Base-by-base conservation (phyloP, 2,329 filamentous ascomycete genomes). In the Microcera coccophila region DNA sequence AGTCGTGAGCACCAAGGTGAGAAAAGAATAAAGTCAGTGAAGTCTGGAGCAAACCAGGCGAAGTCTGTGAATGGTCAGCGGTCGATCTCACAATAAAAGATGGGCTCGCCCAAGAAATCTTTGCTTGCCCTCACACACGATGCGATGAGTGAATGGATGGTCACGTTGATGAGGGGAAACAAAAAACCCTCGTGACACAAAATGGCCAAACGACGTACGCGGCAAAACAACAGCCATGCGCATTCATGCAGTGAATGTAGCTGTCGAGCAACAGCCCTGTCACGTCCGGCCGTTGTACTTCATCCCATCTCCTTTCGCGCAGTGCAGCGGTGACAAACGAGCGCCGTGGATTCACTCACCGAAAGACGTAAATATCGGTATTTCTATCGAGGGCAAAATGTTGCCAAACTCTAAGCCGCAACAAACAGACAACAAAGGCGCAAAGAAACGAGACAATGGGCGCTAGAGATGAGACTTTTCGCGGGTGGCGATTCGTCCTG, bases 351-450 rank as follows among this genome's bases (percentile, higher is more conserved):
- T 17, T 45, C 19, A 55, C 52, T 51, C 38, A 54, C 54, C 45
- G 45, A 50, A n/a, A 55, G 53, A 54, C 52, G 50, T 39, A 58
- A 44, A 55, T 57, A 47, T 57, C 52, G 48, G 48, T 47, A 52
- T 55, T 50, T 62, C 58, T 60, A 60, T 39, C 50, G 45, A 48
- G 46, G 49, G 47, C 55, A 51, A 53, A 48, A 53, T 50, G 14
- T 53, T 50, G 51, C 53, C 47, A 55, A 55, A 47, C 48, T 60
- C 57, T 60, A 59, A 44, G 47, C 56, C 55, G 55, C 53, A 39
- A 53, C 26, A 58, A 55, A 49, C 46, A 50, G 48, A 49, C 44
- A 43, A 51, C 39, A 50, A 45, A 40, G 43, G 40, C 17, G 31
- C 24, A 38, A 24, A 42, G 50, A 44, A 48, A 45, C 45, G 41